Base-by-base conservation (phyloP, 139 green algal species). In the Chlamydomonas incerta region DNA sequence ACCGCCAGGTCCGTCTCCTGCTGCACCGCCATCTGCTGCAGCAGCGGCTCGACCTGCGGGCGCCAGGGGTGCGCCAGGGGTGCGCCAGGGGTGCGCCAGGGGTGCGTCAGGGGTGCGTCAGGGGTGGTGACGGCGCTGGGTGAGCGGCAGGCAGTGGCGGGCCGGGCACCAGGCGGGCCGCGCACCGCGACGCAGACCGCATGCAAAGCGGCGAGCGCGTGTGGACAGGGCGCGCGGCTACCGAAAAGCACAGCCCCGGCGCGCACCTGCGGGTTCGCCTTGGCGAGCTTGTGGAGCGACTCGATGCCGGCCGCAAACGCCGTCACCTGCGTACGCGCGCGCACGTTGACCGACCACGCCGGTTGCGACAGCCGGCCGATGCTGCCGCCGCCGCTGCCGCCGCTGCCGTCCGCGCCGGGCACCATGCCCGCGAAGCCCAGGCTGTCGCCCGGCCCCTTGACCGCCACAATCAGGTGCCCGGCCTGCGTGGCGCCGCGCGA, bases 1-100 rank as follows among this genome's bases (percentile, higher is more conserved):
- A 92, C 88, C 67, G 85, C 85, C 74, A 92, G 80, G 63, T 92
- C 88, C 1, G 88, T 90, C 75, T 92, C 85, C 80, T 89, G 84
- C 80, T 89, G 84, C 33, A 80, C 83, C 29, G 66, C 65, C 50
- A 91, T 89, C 88, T 89, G 88, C 60, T 83, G 84, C 67, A 91
- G 72, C 65, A 84, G 75, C 58, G 41, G 58, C 84, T 80, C 88
- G 50, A 92, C 82, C 74, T 90, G 80, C 20, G 57, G 57, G 57
- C 15, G 15, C 11, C 15, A 65, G 26, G 52, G 13, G 52, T 23
- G 52, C 13, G n/a, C n/a, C n/a, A n/a, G n/a, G n/a, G n/a, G n/a
- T n/a, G n/a, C n/a, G n/a, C n/a, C n/a, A n/a, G n/a, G n/a, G n/a
- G n/a, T n/a, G n/a, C n/a, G n/a, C n/a, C n/a, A n/a, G n/a, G n/a